Percentiles rank a stretch among this genome's conserved stretches.
Conservation (phyloP, 257 asterid genomes). For the Lantana camara region DNA sequence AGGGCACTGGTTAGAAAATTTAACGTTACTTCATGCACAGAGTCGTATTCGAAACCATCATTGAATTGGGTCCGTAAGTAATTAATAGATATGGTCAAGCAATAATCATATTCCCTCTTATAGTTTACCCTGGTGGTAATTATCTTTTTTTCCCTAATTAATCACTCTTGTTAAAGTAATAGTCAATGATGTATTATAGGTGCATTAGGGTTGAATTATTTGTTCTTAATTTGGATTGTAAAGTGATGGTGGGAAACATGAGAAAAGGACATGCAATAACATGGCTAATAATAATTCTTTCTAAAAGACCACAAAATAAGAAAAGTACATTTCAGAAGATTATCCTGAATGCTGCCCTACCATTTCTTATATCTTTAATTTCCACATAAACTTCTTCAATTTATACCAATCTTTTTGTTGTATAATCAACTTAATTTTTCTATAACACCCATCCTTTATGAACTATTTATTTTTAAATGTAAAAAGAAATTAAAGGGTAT, state of each 20-base stretch:
- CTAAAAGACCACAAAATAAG: constrained; percentile 35
- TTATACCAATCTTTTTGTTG: constrained; percentile 33
- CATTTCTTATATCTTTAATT: constrained; percentile 34
- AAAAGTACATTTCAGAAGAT: constrained; percentile 38
- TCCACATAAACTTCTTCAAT: constrained; percentile 40
- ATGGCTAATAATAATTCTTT: constrained; percentile 26
- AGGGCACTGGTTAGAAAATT: too few species aligned
- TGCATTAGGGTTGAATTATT: neutral
- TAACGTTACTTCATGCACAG: too few species aligned
- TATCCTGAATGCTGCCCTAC: constrained; percentile 39
- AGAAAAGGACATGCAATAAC: constrained; percentile 40
- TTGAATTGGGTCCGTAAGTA: too few species aligned
- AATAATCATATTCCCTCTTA: neutral
- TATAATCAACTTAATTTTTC: too few species aligned
- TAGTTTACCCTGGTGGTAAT: neutral
- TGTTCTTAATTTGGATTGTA: neutral
- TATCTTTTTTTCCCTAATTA: neutral
- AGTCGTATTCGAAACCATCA: too few species aligned
- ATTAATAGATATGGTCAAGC: too few species aligned
- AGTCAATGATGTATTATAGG: neutral
- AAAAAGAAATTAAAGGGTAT: too few species aligned
- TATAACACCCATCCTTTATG: too few species aligned
- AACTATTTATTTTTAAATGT: too few species aligned
- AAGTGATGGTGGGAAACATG: constrained; percentile 27
- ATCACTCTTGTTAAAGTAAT: neutral